Evolutionary conservation across 768 basidiomycete species (phyloP).

Genomic region (Steccherinum ochraceum): DNA sequence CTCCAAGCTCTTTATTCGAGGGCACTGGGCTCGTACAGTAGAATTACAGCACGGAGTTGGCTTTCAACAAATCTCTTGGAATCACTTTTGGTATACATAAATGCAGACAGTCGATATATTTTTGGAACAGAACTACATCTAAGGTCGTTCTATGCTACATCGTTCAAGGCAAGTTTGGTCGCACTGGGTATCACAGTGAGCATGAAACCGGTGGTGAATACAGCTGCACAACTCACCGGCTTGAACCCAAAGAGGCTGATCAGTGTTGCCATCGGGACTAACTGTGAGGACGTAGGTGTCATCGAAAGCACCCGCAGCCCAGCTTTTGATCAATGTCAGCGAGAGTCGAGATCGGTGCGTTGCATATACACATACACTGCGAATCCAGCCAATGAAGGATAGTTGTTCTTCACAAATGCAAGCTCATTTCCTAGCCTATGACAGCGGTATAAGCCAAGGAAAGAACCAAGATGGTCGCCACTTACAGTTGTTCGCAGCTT

Average conservation of each 20-base stretch:
- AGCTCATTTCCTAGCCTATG: slow-evolving; percentile 35
- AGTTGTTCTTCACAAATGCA: slow-evolving; percentile 38
- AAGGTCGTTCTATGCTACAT: background rate
- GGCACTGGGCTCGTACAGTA: no score
- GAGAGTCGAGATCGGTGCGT: no score
- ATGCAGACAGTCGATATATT: background rate
- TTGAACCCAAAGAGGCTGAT: slow-evolving; percentile 38
- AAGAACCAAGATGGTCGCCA: slow-evolving; percentile 10
- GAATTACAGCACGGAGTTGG: no score
- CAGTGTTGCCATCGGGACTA: slow-evolving; percentile 39
- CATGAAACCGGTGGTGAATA: background rate
- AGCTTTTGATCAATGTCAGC: slow-evolving; percentile 19
- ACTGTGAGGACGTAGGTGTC: slow-evolving; percentile 43
- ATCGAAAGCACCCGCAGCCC: slow-evolving; percentile 48
- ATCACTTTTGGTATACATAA: background rate
- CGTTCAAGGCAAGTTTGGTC: slow-evolving; percentile 22
- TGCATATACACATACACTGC: slow-evolving; percentile 22
- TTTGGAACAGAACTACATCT: background rate
- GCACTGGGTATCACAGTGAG: slow-evolving; percentile 8
- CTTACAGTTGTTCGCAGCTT: slow-evolving; percentile 29
- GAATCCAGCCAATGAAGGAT: slow-evolving; percentile 42
- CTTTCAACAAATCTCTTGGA: no score
- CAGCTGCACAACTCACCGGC: slow-evolving; percentile 29
- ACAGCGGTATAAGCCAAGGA: background rate
- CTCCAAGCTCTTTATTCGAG: no score